phyloP scores from a whole-genome alignment of 2,329 filamentous ascomycete species.

The Fusarium dlaminii region DNA sequence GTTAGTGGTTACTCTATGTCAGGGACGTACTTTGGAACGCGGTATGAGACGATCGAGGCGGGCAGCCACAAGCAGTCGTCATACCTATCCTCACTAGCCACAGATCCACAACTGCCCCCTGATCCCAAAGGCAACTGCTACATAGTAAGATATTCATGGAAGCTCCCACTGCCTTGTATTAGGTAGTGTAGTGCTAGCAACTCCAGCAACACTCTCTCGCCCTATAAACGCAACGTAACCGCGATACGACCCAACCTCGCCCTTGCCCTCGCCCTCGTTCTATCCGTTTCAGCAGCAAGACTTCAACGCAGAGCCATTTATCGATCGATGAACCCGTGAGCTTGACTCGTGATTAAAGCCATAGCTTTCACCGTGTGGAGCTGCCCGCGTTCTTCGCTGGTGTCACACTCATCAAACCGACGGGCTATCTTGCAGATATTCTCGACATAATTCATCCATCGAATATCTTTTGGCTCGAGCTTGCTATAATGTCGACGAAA shows the following conservation, averaged over 20 bases:
- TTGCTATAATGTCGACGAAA: constrained; percentile 61
- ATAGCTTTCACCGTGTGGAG: constrained; percentile 16
- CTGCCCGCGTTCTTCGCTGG: constrained; percentile 10
- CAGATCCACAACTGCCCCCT: constrained; percentile 7
- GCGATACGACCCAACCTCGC: not conserved
- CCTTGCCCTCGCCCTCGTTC: not conserved
- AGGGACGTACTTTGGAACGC: not conserved
- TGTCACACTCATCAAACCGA: constrained; percentile 21
- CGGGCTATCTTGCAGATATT: constrained; percentile 11
- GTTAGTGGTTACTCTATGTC: not conserved
- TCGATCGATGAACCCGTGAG: constrained; percentile 20
- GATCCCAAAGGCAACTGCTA: constrained; percentile 19
- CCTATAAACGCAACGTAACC: not conserved
- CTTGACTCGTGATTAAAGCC: not conserved
- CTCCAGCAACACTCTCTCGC: constrained; percentile 8
- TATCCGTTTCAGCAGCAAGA: not conserved
- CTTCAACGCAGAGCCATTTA: not conserved
- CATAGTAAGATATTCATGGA: not conserved
- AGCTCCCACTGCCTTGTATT: constrained; percentile 16
- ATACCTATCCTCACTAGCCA: constrained; percentile 10
- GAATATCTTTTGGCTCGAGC: not conserved
- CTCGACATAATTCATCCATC: constrained; percentile 9
- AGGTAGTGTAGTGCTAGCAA: constrained; percentile 20
- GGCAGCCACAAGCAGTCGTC: constrained; percentile 28
- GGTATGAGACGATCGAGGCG: not conserved